Percentiles rank a stretch among this genome's conserved stretches.
These are phyloP conservation scores for Cercophora newfieldiana DNA, from an alignment of 495 filamentous ascomycete species.

Conservation along the genomic window DNA sequence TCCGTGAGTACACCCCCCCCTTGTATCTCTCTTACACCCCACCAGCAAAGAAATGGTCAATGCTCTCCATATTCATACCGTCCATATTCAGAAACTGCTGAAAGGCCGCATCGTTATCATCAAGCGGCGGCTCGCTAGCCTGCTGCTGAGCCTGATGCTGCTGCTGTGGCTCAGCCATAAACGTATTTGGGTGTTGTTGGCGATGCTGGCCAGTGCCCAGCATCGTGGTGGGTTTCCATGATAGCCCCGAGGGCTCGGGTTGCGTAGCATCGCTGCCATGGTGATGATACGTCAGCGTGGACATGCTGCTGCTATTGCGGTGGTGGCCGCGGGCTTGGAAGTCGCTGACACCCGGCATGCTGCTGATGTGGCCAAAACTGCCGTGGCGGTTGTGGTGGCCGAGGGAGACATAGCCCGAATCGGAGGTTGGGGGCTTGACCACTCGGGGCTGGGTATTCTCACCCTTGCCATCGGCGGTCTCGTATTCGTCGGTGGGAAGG, in stretches of 20 bases:
- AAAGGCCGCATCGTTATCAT: too few species aligned
- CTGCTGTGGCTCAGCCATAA: not conserved
- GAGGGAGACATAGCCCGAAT: conserved; percentile 31
- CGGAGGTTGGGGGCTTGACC: conserved; percentile 20
- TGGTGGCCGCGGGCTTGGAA: not conserved
- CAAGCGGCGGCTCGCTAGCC: not conserved
- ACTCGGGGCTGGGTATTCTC: not conserved
- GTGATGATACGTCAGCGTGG: not conserved
- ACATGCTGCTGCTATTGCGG: conserved; percentile 3
- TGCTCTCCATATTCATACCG: too few species aligned
- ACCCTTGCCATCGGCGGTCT: not conserved
- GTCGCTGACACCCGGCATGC: not conserved
- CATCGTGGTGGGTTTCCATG: not conserved
- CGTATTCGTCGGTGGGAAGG: conserved; percentile 12
- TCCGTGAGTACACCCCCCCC: too few species aligned
- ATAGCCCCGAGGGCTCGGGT: not conserved
- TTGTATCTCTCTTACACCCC: too few species aligned
- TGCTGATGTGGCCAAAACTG: conserved; percentile 23
- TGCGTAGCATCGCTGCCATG: not conserved
- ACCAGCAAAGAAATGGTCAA: too few species aligned
- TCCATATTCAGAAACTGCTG: too few species aligned
- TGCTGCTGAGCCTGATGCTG: not conserved
- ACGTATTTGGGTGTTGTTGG: not conserved
- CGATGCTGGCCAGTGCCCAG: not conserved
- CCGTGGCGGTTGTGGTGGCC: conserved; percentile 19